A percentile compares a stretch with the other conserved stretches of the same genome.
These are phyloP conservation scores for Raddia distichophylla DNA, from an alignment of 176 grass and related monocot species.

Conservation along the genomic window DNA sequence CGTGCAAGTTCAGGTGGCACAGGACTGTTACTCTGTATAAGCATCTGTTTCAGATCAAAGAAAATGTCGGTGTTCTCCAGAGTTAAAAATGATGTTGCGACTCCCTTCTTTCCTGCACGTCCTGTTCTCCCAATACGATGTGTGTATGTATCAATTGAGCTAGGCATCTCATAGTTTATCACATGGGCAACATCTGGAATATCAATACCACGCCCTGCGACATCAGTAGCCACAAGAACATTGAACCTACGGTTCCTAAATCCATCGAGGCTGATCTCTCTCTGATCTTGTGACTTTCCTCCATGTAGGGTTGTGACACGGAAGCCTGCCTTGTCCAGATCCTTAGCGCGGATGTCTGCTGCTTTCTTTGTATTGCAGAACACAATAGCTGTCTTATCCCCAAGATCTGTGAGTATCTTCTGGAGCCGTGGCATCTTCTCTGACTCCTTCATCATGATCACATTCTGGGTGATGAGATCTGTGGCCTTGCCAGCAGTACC, in stretches of 20 bases:
- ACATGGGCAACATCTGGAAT: slow-evolving; percentile 99
- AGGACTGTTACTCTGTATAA: slow-evolving; percentile 89
- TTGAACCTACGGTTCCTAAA: slow-evolving; percentile 95
- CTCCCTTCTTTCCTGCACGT: slow-evolving; percentile 91
- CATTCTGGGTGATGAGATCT: slow-evolving; percentile 90
- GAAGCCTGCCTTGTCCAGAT: slow-evolving; percentile 86
- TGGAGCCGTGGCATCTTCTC: slow-evolving; percentile 85
- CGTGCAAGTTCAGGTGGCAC: slow-evolving; percentile 96
- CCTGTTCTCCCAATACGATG: slow-evolving; percentile 97
- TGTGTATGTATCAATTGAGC: slow-evolving; percentile 81
- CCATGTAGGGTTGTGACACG: slow-evolving; percentile 88
- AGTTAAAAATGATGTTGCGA: slow-evolving; percentile 87
- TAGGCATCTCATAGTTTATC: slow-evolving; percentile 95
- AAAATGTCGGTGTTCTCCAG: slow-evolving; percentile 79
- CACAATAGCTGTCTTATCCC: slow-evolving; percentile 95
- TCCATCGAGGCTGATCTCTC: slow-evolving; percentile 93
- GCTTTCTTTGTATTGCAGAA: slow-evolving; percentile 98
- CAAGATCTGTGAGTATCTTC: slow-evolving; percentile 83
- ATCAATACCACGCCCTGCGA: slow-evolving; percentile 97
- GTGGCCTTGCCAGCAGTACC: slow-evolving; percentile 98
- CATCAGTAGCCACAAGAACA: slow-evolving; percentile 97
- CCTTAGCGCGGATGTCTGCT: slow-evolving; percentile 76
- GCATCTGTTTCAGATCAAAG: slow-evolving; percentile 99
- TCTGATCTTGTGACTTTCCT: slow-evolving; percentile 96
- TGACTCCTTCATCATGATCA: slow-evolving; percentile 86